phyloP scores from a whole-genome alignment of 441 rosid genomes.

The Erodium moschatum region DNA sequence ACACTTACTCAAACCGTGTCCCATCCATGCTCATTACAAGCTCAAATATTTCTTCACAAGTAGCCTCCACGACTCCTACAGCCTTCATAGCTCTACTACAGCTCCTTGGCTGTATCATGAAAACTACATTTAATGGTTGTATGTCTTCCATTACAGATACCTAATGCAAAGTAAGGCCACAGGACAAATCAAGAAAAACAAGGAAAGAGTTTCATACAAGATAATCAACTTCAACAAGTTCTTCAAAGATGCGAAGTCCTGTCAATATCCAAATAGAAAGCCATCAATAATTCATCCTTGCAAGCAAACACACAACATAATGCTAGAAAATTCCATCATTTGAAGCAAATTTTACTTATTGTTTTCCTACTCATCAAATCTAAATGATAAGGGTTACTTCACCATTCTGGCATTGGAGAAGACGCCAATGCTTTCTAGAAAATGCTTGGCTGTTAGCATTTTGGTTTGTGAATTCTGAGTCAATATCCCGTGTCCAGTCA shows the following conservation, averaged over 20 bases:
- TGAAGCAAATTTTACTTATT: not conserved
- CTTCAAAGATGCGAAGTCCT: constrained; percentile 99
- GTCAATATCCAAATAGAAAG: constrained; percentile 25
- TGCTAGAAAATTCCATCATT: not conserved
- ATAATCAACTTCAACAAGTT: constrained; percentile 96
- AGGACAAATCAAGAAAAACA: constrained; percentile 17
- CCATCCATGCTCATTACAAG: constrained; percentile 99
- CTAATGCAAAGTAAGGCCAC: constrained; percentile 18
- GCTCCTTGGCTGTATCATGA: constrained; percentile 85
- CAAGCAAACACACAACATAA: constrained; percentile 10
- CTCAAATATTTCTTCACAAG: constrained; percentile 95
- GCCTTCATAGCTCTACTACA: constrained; percentile 99
- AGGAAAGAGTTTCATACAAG: constrained; percentile 50
- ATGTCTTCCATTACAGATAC: constrained; percentile 18
- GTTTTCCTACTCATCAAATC: not conserved
- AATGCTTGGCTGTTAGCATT: constrained; percentile 80
- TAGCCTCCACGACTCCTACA: constrained; percentile 95
- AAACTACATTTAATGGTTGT: constrained; percentile 24
- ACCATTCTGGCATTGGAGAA: constrained; percentile 99
- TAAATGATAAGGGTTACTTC: constrained; percentile 12
- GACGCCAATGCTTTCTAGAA: constrained; percentile 97
- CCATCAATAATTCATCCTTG: not conserved
- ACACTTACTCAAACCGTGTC: constrained; percentile 91
- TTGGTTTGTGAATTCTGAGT: constrained; percentile 62
- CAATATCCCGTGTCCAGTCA: constrained; percentile 91